Evolutionary conservation across 768 basidiomycete species (phyloP).

Genomic region (Trametes sanguinea): DNA sequence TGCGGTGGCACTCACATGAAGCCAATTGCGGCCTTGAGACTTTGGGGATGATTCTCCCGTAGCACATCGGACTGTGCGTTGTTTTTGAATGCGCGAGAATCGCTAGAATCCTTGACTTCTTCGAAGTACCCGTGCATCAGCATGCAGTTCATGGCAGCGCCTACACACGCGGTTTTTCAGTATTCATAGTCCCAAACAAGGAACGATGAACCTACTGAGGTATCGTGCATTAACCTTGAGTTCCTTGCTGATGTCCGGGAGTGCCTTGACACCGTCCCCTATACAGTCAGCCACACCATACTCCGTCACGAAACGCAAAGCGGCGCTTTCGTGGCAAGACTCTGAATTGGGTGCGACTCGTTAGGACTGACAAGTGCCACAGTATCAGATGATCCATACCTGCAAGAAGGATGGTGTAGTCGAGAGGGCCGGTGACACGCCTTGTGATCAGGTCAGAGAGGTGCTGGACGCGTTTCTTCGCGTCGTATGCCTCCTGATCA

Average conservation of each 20-base stretch:
- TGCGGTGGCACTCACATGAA: constrained; percentile 15
- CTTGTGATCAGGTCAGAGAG: neutral
- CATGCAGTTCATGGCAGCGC: constrained; percentile 16
- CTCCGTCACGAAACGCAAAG: constrained; percentile 9
- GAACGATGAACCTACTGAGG: neutral
- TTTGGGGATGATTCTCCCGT: neutral
- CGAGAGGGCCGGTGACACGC: constrained; percentile 9
- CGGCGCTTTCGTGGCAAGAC: constrained; percentile 19
- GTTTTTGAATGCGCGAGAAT: constrained; percentile 18
- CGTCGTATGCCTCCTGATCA: constrained; percentile 1
- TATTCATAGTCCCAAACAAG: neutral
- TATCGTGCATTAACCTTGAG: constrained; percentile 1
- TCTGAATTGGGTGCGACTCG: neutral
- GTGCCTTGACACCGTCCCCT: constrained; percentile 2
- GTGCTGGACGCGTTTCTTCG: constrained; percentile 1
- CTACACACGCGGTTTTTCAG: neutral
- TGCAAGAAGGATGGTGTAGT: constrained; percentile 17
- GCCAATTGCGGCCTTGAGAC: constrained; percentile 12
- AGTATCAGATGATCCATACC: neutral
- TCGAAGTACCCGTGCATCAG: constrained; percentile 17
- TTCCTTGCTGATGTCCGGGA: constrained; percentile 1
- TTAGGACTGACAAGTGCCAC: neutral
- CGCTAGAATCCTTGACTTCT: constrained; percentile 1
- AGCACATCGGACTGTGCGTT: constrained; percentile 6
- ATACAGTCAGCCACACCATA: constrained; percentile 12